Evolutionary conservation across 2,329 filamentous ascomycete genomes (phyloP).

Genomic region (Ophiocordyceps camponoti-floridani): DNA sequence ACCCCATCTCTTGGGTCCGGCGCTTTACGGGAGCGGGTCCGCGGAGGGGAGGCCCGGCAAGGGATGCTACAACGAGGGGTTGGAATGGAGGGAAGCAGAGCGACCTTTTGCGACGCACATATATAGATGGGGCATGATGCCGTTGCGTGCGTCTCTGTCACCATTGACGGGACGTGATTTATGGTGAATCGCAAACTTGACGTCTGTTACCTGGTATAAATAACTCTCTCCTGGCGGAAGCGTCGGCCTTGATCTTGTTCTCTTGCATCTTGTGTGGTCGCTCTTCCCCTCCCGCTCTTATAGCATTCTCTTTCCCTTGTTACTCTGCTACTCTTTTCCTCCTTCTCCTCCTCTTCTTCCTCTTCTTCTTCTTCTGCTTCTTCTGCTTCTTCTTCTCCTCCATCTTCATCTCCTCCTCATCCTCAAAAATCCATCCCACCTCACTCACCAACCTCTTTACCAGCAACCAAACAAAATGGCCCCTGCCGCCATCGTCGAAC

Average conservation of each 20-base stretch:
- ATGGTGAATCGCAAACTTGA: not conserved
- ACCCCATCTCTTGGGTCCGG: not conserved
- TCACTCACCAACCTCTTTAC: not conserved
- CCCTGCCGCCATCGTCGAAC: constrained; percentile 8
- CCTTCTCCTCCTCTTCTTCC: not conserved
- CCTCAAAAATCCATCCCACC: not conserved
- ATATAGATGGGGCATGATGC: not conserved
- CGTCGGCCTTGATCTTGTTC: too few relatives aligned
- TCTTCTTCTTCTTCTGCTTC: not conserved
- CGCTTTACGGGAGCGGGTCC: not conserved
- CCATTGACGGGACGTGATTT: not conserved
- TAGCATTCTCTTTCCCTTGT: not conserved
- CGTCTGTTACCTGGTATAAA: not conserved
- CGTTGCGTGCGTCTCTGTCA: not conserved
- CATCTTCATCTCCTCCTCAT: not conserved
- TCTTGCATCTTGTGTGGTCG: too few relatives aligned
- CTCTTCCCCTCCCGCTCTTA: not conserved
- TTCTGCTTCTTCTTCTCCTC: not conserved
- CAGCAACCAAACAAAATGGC: constrained; percentile 9
- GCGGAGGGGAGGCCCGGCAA: not conserved
- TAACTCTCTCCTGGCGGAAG: too few relatives aligned
- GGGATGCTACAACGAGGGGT: not conserved
- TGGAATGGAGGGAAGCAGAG: not conserved
- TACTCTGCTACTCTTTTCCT: not conserved
- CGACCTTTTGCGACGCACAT: not conserved